Conservation (phyloP, 176 grass and related monocot genomes). For the Oryza meridionalis region DNA sequence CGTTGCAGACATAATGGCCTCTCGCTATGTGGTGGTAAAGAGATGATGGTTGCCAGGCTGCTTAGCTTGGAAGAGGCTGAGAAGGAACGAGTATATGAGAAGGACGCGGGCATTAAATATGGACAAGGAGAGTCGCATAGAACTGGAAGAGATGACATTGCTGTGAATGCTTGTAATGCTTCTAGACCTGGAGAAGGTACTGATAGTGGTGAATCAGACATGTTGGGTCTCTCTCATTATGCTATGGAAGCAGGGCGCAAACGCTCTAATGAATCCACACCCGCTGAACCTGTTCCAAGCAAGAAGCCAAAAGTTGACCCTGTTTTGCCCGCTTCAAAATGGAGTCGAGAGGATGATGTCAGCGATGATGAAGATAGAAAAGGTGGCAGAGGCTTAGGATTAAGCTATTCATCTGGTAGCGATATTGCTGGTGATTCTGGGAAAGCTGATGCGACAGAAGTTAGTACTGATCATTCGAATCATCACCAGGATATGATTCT, state of each 20-base stretch:
- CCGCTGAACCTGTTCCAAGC: conserved; percentile 37
- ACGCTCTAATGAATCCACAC: conserved; percentile 32
- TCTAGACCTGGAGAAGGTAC: conserved; percentile 47
- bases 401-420: conserved; percentile 98
- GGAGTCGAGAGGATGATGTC: conserved; percentile 81
- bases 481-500: conserved; percentile 68
- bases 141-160: conserved; percentile 51
- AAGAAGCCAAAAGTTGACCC: conserved; percentile 72
- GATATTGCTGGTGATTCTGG: conserved; percentile 64
- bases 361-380: conserved; percentile 71
- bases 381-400: conserved; percentile 60
- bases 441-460: conserved; percentile 55
- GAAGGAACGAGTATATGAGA: conserved; percentile 65
- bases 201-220: conserved; percentile 41
- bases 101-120: conserved; percentile 66
- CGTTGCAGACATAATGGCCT: conserved; percentile 96
- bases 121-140: conserved; percentile 43
- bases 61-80: conserved; percentile 95
- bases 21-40: conserved; percentile 84
- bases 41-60: conserved; percentile 95
- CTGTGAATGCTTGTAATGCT: conserved; percentile 37
- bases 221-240: conserved; percentile 31
- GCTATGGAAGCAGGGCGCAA: conserved; percentile 35
- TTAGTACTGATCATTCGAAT: conserved; percentile 33
- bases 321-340: conserved; percentile 89